Percentiles rank a stretch among this genome's conserved stretches.
phyloP scores from a whole-genome alignment of 2,329 filamentous ascomycete species.

The Colletotrichum tabaci region DNA sequence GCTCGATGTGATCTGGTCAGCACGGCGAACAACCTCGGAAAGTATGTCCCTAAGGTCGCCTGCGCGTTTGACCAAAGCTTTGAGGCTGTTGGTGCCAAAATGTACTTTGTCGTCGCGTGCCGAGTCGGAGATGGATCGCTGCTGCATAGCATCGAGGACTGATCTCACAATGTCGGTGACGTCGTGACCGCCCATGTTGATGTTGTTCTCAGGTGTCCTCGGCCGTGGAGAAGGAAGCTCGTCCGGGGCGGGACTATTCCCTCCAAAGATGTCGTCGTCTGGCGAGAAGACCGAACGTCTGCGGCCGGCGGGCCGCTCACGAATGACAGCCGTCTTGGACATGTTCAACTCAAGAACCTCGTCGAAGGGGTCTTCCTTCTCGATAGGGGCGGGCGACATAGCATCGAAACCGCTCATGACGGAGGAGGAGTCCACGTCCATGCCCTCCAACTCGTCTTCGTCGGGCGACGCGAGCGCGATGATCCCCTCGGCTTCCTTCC shows the following conservation, averaged over 20 bases:
- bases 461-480: conserved; percentile 85
- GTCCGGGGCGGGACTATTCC: conserved; percentile 62
- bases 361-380: conserved; percentile 61
- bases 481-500: conserved; percentile 88
- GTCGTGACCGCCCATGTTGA: conserved; percentile 52
- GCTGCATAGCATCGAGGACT: conserved; percentile 76
- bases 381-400: conserved; percentile 52
- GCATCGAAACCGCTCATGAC: conserved; percentile 64
- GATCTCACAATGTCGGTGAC: conserved; percentile 69
- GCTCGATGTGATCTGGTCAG: conserved; percentile 71
- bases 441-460: conserved; percentile 66
- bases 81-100: conserved; percentile 79
- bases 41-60: conserved; percentile 71
- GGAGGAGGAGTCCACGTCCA: conserved; percentile 55
- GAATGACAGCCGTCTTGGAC: conserved; percentile 67
- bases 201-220: conserved; percentile 58
- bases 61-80: conserved; percentile 75
- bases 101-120: conserved; percentile 69
- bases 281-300: conserved; percentile 75
- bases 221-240: conserved; percentile 56
- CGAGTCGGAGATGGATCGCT: conserved; percentile 62
- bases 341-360: conserved; percentile 57
- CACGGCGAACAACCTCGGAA: conserved; percentile 72
- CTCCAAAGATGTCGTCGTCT: conserved; percentile 77
- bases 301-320: conserved; percentile 66